These are phyloP conservation scores for Leptosphaerulina australis DNA, from an alignment of 2,329 filamentous ascomycete species.

Conservation along the genomic window DNA sequence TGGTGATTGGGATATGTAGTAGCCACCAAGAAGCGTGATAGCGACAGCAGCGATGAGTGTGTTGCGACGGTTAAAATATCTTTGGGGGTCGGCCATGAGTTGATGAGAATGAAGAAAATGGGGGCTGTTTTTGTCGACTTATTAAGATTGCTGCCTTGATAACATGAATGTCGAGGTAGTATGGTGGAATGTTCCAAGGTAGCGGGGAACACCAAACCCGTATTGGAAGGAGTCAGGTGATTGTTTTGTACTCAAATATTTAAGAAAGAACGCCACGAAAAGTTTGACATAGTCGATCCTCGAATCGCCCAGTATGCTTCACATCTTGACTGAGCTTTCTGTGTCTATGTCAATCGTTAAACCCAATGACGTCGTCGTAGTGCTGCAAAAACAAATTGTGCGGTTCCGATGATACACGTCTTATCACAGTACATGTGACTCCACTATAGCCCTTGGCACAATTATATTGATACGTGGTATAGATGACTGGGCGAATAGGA, in stretches of 20 bases:
- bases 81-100: slow-evolving; percentile 20
- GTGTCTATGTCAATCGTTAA: not conserved
- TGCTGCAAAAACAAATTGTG: not conserved
- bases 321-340: not conserved
- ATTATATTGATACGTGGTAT: slow-evolving; percentile 15
- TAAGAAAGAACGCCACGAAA: not conserved
- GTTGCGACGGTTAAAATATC: slow-evolving; percentile 37
- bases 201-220: slow-evolving; percentile 24
- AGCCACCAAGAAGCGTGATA: slow-evolving; percentile 34
- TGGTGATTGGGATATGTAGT: slow-evolving; percentile 38
- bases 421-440: slow-evolving; percentile 3
- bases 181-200: slow-evolving; percentile 17
- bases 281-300: no score
- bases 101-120: not conserved
- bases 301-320: not conserved
- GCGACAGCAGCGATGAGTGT: slow-evolving; percentile 34
- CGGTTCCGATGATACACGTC: slow-evolving; percentile 4
- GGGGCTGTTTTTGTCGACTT: not conserved
- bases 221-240: slow-evolving; percentile 23
- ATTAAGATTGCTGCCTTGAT: slow-evolving; percentile 10
- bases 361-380: slow-evolving; percentile 5
- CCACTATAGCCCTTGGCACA: slow-evolving; percentile 10
- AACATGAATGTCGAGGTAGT: not conserved
- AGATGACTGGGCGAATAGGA: slow-evolving; percentile 3
- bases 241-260: not conserved